A percentile compares a stretch with the other conserved stretches of the same genome.
Evolutionary conservation across 1,139 yeast species (phyloP).

Genomic region (Diutina neorugosa): DNA sequence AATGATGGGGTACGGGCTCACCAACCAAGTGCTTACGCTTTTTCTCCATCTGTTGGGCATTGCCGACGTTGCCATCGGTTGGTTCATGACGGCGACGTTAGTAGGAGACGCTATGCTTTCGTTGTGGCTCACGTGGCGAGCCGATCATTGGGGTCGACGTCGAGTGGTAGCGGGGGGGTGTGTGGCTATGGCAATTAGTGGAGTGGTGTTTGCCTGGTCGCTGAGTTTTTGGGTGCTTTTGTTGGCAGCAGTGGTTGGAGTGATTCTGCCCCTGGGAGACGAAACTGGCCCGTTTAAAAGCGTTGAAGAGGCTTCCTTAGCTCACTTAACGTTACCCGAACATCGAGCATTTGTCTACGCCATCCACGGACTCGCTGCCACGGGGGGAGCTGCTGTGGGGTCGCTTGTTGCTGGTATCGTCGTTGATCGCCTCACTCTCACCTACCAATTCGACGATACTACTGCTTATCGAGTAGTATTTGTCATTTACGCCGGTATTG

Average conservation of each 20-base stretch:
- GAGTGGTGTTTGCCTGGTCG: constrained; percentile 43
- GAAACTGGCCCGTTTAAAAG: constrained; percentile 92
- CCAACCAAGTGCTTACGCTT: constrained; percentile 69
- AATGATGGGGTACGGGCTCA: constrained; percentile 67
- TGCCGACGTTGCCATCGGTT: constrained; percentile 50
- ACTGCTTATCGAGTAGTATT: constrained; percentile 50
- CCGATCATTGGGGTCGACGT: constrained; percentile 67
- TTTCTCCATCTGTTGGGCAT: constrained; percentile 48
- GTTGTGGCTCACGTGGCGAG: constrained; percentile 63
- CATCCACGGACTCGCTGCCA: constrained; percentile 52
- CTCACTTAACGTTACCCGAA: constrained; percentile 60
- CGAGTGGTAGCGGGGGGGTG: constrained; percentile 55
- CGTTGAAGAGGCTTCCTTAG: constrained; percentile 76
- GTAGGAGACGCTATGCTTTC: constrained; percentile 72
- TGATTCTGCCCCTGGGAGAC: constrained; percentile 83
- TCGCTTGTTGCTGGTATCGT: constrained; percentile 51
- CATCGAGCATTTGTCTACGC: constrained; percentile 71
- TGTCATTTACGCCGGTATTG: constrained; percentile 42
- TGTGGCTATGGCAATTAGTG: constrained; percentile 58
- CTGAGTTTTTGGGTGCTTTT: constrained; percentile 42
- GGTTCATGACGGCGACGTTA: constrained; percentile 74
- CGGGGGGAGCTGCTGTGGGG: constrained; percentile 70
- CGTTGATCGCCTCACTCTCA: constrained; percentile 30
- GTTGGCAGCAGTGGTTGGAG: constrained; percentile 44
- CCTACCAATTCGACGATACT: constrained; percentile 12